phyloP scores from a whole-genome alignment of 108 stramenopile species.

The Stephanodiscus minutulus region DNA sequence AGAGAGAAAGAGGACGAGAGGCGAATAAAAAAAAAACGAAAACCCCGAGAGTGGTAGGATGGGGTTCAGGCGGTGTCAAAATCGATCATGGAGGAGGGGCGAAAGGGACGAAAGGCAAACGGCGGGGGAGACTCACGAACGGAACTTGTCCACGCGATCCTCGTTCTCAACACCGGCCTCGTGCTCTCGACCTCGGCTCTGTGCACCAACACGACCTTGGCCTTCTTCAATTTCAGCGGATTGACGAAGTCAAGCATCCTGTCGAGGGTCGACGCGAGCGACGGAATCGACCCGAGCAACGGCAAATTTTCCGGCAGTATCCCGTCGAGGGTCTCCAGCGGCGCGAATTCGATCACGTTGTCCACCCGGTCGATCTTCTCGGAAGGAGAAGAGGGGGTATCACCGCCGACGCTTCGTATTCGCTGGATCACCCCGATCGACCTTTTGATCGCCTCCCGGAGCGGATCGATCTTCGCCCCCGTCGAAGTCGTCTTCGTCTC shows the following conservation, averaged over 20 bases:
- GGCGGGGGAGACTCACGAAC: constrained; percentile 20
- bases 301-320: constrained; percentile 13
- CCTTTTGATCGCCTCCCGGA: constrained; percentile 43
- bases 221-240: constrained; percentile 63
- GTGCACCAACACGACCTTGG: constrained; percentile 71
- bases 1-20: neutral
- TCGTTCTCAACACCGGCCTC: constrained; percentile 53
- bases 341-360: constrained; percentile 69
- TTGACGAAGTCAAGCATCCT: constrained; percentile 56
- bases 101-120: constrained; percentile 5
- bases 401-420: constrained; percentile 46
- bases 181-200: constrained; percentile 68
- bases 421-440: constrained; percentile 66
- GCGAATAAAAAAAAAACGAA: neutral
- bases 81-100: neutral
- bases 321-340: constrained; percentile 50
- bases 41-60: no score
- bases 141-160: constrained; percentile 58
- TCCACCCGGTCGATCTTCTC: constrained; percentile 57
- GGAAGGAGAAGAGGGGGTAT: no score
- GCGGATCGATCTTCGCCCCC: constrained; percentile 36
- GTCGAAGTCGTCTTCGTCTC: neutral
- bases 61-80: no score
- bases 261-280: constrained; percentile 30
- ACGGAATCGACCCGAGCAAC: neutral